Evolutionary conservation across 495 filamentous ascomycete species (phyloP).

Genomic region (Aspergillus egyptiacus): DNA sequence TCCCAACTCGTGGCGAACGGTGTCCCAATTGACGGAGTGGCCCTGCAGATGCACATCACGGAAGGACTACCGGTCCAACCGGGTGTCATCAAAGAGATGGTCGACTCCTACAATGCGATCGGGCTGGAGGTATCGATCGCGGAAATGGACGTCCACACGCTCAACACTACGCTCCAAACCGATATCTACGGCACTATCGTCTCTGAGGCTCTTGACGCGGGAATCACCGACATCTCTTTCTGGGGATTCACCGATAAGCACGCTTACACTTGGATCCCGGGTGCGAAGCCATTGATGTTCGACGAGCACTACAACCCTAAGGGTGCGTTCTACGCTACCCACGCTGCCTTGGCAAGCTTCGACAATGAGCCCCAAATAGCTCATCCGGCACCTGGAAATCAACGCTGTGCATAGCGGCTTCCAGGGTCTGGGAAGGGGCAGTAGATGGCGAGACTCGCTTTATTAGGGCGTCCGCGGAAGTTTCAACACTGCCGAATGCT

Average conservation of each 20-base stretch:
- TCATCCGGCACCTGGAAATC: no score
- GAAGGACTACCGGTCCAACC: neutral
- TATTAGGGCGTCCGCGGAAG: no score
- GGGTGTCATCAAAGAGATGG: neutral
- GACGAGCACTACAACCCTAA: constrained; percentile 12
- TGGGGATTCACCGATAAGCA: constrained; percentile 18
- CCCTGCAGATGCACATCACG: neutral
- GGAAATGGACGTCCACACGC: neutral
- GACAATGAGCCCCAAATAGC: neutral
- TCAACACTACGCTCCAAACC: neutral
- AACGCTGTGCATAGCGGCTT: no score
- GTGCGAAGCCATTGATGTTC: constrained; percentile 16
- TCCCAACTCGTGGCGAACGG: neutral
- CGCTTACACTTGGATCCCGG: constrained; percentile 11
- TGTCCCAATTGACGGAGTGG: neutral
- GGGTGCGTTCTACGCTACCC: neutral
- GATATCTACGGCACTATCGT: neutral
- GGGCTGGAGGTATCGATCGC: neutral
- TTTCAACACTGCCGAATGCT: no score
- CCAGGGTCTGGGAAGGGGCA: no score
- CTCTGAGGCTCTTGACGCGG: constrained; percentile 9
- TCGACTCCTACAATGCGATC: neutral
- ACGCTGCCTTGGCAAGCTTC: neutral
- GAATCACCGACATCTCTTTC: constrained; percentile 15
- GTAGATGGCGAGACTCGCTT: no score